Evolutionary conservation across 2,329 filamentous ascomycete genomes (phyloP), one percentile per base, ranked within the genome.

Genomic region (Penicillium paneum): DNA sequence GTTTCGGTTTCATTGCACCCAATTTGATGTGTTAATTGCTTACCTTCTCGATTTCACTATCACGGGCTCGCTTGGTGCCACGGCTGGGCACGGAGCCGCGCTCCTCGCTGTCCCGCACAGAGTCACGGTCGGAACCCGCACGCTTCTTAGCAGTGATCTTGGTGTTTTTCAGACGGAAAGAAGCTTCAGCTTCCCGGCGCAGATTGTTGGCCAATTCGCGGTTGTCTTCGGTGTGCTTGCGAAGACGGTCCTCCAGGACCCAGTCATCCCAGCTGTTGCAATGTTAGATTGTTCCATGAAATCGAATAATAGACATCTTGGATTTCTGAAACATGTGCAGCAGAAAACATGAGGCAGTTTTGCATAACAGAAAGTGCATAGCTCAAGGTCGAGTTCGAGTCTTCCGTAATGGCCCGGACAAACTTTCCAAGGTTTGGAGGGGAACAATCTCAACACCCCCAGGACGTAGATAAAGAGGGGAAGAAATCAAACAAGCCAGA

Each of bases 181-280:
- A 61, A 44, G 70, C 69, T 64, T 70, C 72, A 49, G 66, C 72
- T 67, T 74, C 77, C 61, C 70, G 71, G 59, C 75, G 74, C 42
- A 80, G 70, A 52, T 76, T 76, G 36, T 73, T 70, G 21, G 93
- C 91, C 35, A 99, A 83, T 70, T 96, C 91, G 69, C 90, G 90
- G 76, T 97, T 97, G 76, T 97, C 94, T 53, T 96, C 91, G 48
- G 87, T 96, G 71, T 93, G 88, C 77, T 97, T 97, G 69, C 92
- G 88, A 57, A 99, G 87, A 63, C 94, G 90, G 72, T 97, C 93
- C 74, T 91, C 87, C 21, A 90, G 85, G 41, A 97, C 94, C 93
- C 93, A 97, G 77, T 99, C 94, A 77, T 99, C 94, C 94, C 94
- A 99, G 59, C 86, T 89, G 68, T 29, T 36, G 49, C 24, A 42